phyloP scores from a whole-genome alignment of 2,329 filamentous ascomycete species.

The Xylaria multiplex region DNA sequence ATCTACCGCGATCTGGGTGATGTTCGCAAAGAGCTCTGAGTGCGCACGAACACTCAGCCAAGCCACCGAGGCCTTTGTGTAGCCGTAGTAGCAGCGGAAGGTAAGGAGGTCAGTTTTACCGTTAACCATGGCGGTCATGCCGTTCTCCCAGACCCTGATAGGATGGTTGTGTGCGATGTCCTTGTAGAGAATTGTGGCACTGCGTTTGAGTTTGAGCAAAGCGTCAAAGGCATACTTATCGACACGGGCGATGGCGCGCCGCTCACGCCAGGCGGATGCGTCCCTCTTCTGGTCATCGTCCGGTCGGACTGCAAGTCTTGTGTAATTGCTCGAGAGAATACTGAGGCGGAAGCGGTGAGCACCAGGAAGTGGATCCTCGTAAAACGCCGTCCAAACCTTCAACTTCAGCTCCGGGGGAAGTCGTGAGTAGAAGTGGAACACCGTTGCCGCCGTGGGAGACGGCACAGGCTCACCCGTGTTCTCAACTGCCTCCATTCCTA shows the following conservation, averaged over 20 bases:
- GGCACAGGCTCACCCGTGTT: neutral
- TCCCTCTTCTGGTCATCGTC: neutral
- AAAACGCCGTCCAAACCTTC: constrained; percentile 37
- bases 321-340: no score
- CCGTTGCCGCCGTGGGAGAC: neutral
- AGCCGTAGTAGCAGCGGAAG: constrained; percentile 16
- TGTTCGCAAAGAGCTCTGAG: constrained; percentile 1
- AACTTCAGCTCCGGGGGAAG: constrained; percentile 43
- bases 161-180: neutral
- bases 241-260: neutral
- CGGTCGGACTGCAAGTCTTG: neutral
- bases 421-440: constrained; percentile 25
- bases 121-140: constrained; percentile 8
- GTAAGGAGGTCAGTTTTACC: constrained; percentile 32
- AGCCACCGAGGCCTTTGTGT: neutral
- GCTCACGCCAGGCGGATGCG: constrained; percentile 39
- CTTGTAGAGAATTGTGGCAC: neutral
- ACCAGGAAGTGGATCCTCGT: constrained; percentile 8
- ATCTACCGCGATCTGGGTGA: constrained; percentile 36
- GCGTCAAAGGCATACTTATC: constrained; percentile 15
- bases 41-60: neutral
- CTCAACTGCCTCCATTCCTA: neutral
- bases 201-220: neutral
- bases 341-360: constrained; percentile 41
- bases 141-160: constrained; percentile 12